Evolutionary conservation across 805 yeast genomes (phyloP).

Genomic region (Candida suzukii): DNA sequence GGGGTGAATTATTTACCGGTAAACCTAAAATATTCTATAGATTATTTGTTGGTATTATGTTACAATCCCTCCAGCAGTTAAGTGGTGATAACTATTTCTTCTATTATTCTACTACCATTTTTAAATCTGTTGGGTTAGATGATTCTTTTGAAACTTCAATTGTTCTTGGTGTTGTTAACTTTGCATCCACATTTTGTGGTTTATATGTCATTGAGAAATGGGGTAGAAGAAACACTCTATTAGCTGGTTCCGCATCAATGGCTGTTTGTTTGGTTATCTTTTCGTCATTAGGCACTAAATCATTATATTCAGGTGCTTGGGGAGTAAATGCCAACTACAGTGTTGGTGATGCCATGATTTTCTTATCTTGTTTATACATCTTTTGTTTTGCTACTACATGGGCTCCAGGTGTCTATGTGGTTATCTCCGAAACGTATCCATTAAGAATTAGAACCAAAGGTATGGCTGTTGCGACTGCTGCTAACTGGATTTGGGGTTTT

Average conservation of each 20-base stretch:
- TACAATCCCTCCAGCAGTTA: slow-evolving; percentile 57
- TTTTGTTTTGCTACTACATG: slow-evolving; percentile 68
- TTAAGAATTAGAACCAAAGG: slow-evolving; percentile 55
- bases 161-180: slow-evolving; percentile 49
- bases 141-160: slow-evolving; percentile 59
- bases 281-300: slow-evolving; percentile 52
- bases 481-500: slow-evolving; percentile 60
- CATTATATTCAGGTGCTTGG: slow-evolving; percentile 33
- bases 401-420: slow-evolving; percentile 65
- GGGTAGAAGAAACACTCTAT: slow-evolving; percentile 47
- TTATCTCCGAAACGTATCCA: slow-evolving; percentile 64
- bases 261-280: slow-evolving; percentile 50
- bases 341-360: slow-evolving; percentile 58
- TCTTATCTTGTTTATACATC: slow-evolving; percentile 56
- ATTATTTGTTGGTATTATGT: slow-evolving; percentile 47
- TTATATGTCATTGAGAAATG: slow-evolving; percentile 43
- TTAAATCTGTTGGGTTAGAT: slow-evolving; percentile 47
- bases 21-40: slow-evolving; percentile 54
- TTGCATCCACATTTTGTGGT: slow-evolving; percentile 47
- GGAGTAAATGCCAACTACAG: slow-evolving; percentile 36
- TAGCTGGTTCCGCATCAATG: slow-evolving; percentile 48
- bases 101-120: slow-evolving; percentile 59
- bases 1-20: slow-evolving; percentile 59
- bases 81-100: slow-evolving; percentile 62
- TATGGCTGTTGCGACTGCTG: slow-evolving; percentile 59